A percentile compares a stretch with the other conserved stretches of the same genome.
These are phyloP conservation scores for Iberis pinnata DNA, from an alignment of 345 rosid genomes.

Conservation along the genomic window DNA sequence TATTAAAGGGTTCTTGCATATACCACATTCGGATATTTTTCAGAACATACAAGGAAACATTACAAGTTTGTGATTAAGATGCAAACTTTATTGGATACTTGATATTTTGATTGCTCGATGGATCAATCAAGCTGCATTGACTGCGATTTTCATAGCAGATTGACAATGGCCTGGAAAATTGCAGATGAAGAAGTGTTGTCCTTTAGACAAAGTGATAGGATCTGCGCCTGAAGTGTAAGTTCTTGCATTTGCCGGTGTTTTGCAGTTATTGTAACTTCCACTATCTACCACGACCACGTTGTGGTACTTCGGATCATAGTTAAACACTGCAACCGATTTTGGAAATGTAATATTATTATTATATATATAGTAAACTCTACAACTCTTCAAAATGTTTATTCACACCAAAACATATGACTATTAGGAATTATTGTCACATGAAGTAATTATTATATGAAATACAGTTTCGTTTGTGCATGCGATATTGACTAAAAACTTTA, in stretches of 20 bases:
- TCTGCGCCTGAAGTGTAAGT: constrained; percentile 40
- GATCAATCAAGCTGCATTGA: constrained; percentile 30
- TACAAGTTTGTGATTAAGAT: constrained; percentile 6
- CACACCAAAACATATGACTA: not conserved
- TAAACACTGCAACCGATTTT: constrained; percentile 43
- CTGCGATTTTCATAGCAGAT: constrained; percentile 46
- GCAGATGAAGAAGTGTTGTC: constrained; percentile 48
- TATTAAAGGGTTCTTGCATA: too few species aligned
- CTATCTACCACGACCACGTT: constrained; percentile 40
- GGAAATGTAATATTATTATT: not conserved
- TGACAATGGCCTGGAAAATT: constrained; percentile 38
- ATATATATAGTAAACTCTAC: not conserved
- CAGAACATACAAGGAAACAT: too few species aligned
- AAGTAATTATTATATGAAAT: not conserved
- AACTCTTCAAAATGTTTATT: not conserved
- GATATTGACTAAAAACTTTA: constrained; percentile 1
- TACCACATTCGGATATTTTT: too few species aligned
- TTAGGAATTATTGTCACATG: not conserved
- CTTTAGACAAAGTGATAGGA: constrained; percentile 43
- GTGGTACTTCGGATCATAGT: constrained; percentile 39
- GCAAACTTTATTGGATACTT: too few species aligned
- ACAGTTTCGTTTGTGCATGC: constrained; percentile 7
- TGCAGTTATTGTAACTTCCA: constrained; percentile 39
- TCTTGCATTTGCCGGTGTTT: constrained; percentile 32
- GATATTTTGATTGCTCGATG: not conserved